Conservation (phyloP, 2,329 filamentous ascomycete genomes). For the Cladosporium cucumerinum region DNA sequence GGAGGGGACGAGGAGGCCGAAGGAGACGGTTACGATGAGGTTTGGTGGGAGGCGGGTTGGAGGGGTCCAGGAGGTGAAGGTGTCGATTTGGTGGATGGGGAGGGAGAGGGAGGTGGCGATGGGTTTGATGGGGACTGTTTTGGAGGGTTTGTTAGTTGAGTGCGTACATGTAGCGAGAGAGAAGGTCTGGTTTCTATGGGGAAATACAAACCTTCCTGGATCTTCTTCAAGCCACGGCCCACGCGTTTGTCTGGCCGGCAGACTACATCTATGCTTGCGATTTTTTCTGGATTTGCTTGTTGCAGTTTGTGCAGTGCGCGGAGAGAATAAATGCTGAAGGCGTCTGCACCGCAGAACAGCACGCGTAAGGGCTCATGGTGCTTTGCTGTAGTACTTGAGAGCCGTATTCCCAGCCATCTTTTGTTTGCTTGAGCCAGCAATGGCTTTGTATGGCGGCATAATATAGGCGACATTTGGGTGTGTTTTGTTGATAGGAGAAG, state of each 20-base stretch:
- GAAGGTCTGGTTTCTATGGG: neutral
- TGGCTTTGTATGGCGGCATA: neutral
- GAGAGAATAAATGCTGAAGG: slow-evolving; percentile 79
- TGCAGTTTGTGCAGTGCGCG: slow-evolving; percentile 59
- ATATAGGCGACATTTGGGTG: neutral
- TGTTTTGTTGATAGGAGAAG: neutral
- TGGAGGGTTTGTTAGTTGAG: slow-evolving; percentile 18
- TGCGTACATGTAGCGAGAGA: neutral
- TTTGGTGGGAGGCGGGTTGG: slow-evolving; percentile 55
- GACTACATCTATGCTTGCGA: slow-evolving; percentile 80
- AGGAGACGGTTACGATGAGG: slow-evolving; percentile 87
- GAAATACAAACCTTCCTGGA: slow-evolving; percentile 63
- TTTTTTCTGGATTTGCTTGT: slow-evolving; percentile 43
- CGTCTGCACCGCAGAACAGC: slow-evolving; percentile 90
- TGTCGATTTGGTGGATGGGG: slow-evolving; percentile 70
- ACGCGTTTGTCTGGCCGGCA: slow-evolving; percentile 74
- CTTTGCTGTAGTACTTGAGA: slow-evolving; percentile 1
- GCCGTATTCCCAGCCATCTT: neutral
- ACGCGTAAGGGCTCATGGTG: slow-evolving; percentile 64
- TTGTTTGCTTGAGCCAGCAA: neutral
- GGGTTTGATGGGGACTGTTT: slow-evolving; percentile 67
- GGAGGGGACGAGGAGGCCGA: slow-evolving; percentile 81
- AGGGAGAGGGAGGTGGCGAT: slow-evolving; percentile 63
- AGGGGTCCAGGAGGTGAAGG: slow-evolving; percentile 77
- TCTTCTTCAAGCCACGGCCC: slow-evolving; percentile 68